These are phyloP conservation scores for Fusarium agapanthi DNA, from an alignment of 2,329 filamentous ascomycete genomes.

Conservation along the genomic window DNA sequence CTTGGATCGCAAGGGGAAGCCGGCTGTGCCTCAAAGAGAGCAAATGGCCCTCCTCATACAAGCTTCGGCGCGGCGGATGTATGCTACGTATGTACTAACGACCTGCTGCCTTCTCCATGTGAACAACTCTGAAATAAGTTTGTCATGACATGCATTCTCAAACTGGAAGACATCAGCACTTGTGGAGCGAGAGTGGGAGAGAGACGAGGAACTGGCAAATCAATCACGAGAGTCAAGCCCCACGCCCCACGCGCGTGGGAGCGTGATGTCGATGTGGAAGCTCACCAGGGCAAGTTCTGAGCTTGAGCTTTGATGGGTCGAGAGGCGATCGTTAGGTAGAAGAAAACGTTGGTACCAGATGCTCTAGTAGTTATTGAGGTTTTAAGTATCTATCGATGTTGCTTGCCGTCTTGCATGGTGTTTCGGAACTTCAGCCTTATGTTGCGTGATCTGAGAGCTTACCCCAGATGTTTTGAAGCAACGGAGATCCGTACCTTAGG, in stretches of 20 bases:
- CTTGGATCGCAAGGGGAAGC: conserved; percentile 16
- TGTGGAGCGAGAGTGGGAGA: conserved; percentile 45
- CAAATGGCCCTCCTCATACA: conserved; percentile 19
- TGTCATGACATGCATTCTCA: conserved; percentile 40
- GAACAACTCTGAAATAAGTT: conserved; percentile 42
- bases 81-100: conserved; percentile 12
- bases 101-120: conserved; percentile 31
- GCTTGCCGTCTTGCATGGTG: conserved; percentile 9
- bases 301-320: conserved; percentile 7
- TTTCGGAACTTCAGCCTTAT: conserved; percentile 32
- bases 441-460: conserved; percentile 30
- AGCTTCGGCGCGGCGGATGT: conserved; percentile 22
- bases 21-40: conserved; percentile 20
- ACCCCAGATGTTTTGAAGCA: conserved; percentile 22
- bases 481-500: conserved; percentile 22
- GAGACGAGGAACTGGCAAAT: conserved; percentile 37
- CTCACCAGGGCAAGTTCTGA: conserved; percentile 36
- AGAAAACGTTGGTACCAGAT: neutral
- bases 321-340: neutral
- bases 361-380: conserved; percentile 1
- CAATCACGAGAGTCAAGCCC: conserved; percentile 37
- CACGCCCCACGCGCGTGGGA: conserved; percentile 43
- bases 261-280: conserved; percentile 26
- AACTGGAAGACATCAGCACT: conserved; percentile 38
- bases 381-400: conserved; percentile 23